phyloP scores from a whole-genome alignment of 768 basidiomycete species.

The Suillus variegatus region DNA sequence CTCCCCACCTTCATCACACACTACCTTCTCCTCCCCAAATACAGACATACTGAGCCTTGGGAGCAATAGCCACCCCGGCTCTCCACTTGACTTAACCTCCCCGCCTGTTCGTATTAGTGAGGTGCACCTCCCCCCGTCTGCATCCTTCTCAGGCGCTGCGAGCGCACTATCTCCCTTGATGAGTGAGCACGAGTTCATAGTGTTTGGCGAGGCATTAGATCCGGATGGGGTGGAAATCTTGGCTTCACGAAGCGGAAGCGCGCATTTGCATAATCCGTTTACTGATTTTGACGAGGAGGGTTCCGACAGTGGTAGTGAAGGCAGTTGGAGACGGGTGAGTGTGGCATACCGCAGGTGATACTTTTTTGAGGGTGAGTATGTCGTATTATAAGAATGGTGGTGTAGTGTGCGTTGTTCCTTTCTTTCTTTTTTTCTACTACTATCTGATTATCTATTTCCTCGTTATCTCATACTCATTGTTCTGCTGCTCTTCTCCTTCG shows the following conservation, averaged over 20 bases:
- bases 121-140: background rate
- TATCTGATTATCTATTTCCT: background rate
- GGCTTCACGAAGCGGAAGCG: background rate
- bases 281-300: background rate
- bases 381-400: background rate
- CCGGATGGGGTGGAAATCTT: background rate
- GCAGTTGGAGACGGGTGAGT: background rate
- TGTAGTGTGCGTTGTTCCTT: background rate
- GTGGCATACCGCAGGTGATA: background rate
- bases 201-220: background rate
- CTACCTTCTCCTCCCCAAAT: constrained; percentile 12
- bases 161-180: background rate
- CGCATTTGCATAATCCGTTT: background rate
- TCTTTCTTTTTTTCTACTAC: background rate
- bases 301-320: background rate
- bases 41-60: background rate
- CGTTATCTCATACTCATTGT: background rate
- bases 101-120: background rate
- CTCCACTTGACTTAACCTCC: background rate
- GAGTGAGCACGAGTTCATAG: background rate
- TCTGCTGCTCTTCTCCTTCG: background rate
- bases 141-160: background rate
- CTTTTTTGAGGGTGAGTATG: background rate
- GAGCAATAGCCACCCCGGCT: background rate
- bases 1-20: constrained; percentile 23